Evolutionary conservation across 225 moss, liverwort and hornwort genomes (phyloP), one percentile per base, ranked within the genome.

Genomic region (Sphagnum contortum): DNA sequence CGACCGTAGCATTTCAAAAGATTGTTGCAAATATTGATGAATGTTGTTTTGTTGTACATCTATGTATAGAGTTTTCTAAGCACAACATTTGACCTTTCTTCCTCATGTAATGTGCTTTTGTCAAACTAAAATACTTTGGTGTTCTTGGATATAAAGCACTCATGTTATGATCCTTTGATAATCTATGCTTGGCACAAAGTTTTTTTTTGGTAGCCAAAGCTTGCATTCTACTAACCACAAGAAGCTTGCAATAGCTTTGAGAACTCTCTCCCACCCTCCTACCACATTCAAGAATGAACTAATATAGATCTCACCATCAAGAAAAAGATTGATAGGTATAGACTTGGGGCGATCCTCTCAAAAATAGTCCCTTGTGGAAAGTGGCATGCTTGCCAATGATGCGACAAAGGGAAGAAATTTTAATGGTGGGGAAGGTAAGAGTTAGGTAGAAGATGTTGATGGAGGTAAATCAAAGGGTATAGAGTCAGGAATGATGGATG

Each of bases 321-420:
- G 82, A 62, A 91, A 89, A 69, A 72, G 89, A 63, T 67, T 73
- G 9, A 73, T 79, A 10, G 63, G 64, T 66, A 71, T 69, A 63
- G 81, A 73, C 64, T 68, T 80, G 57, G 75, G 77, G 57, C 85
- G 75, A 51, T 57, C 73, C 48, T 14, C 51, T 13, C 83, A 79
- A 67, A 94, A 89, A 60, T 86, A 79, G 14, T 64, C 72, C 70
- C 69, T 74, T 54, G 11, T 79, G 13, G 87, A 94, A 46, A 82
- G 50, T 52, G 52, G 52, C 7, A 5, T 52, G 9, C 9, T 9
- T 52, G 52, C 52, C 52, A 52, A 9, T 0, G 85, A 84, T 73
- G 68, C 74, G 66, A 46, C 48, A 8, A 78, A 81, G 11, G 71
- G 73, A 45, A 73, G 78, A 72, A 67, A 67, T 67, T 54, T 73